Evolutionary conservation across 2,329 filamentous ascomycete species (phyloP).

Genomic region (Claviceps paspali): DNA sequence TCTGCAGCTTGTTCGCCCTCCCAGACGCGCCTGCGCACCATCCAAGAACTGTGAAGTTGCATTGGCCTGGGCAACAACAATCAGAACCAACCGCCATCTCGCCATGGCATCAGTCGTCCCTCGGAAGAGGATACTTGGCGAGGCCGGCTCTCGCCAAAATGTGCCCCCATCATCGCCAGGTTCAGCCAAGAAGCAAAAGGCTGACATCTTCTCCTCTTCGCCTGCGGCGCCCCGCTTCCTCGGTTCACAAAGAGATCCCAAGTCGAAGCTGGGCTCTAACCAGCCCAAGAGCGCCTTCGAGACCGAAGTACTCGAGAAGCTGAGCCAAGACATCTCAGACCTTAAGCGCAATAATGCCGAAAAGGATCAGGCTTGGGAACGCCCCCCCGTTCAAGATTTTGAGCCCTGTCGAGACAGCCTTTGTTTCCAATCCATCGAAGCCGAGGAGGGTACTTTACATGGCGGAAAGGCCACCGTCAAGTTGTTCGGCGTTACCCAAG

Average conservation of each 20-base stretch:
- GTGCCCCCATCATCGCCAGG: slow-evolving; percentile 38
- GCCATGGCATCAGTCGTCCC: slow-evolving; percentile 39
- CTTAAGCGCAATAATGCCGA: slow-evolving; percentile 79
- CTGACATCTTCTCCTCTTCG: slow-evolving; percentile 41
- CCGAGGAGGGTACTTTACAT: slow-evolving; percentile 71
- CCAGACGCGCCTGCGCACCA: background rate
- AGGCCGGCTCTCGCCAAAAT: slow-evolving; percentile 50
- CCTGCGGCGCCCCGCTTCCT: slow-evolving; percentile 41
- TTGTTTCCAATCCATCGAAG: slow-evolving; percentile 92
- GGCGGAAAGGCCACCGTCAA: slow-evolving; percentile 68
- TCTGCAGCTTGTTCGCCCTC: background rate
- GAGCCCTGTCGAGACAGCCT: slow-evolving; percentile 48
- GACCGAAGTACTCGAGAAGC: slow-evolving; percentile 83
- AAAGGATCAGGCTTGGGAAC: slow-evolving; percentile 84
- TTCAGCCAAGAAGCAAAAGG: slow-evolving; percentile 65
- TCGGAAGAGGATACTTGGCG: slow-evolving; percentile 59
- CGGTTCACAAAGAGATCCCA: slow-evolving; percentile 46
- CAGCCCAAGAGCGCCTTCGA: slow-evolving; percentile 88
- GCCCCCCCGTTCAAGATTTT: slow-evolving; percentile 38
- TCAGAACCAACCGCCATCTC: background rate
- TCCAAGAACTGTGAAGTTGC: background rate
- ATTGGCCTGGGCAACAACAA: background rate
- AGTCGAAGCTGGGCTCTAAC: slow-evolving; percentile 50
- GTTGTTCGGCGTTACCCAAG: slow-evolving; percentile 76
- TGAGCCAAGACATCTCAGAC: slow-evolving; percentile 82